phyloP scores from a whole-genome alignment of 148 eudicot species.

The Rhododendron ferrugineum region DNA sequence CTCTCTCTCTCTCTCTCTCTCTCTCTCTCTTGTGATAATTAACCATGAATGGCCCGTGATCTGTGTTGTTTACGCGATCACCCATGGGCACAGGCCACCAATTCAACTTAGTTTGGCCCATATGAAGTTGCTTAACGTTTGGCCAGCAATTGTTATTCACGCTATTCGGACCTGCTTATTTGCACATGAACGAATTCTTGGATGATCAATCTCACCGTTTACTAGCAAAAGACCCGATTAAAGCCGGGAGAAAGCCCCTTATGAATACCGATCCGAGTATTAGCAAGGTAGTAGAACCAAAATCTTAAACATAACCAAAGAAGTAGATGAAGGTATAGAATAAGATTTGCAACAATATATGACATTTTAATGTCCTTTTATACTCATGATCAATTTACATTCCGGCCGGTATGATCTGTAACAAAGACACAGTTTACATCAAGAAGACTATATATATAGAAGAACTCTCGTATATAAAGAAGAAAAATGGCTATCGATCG shows the following conservation, averaged over 20 bases:
- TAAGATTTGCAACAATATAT: background rate
- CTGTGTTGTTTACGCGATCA: background rate
- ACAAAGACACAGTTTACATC: background rate
- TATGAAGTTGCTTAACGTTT: too few species aligned
- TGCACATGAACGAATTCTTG: background rate
- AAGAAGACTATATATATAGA: background rate
- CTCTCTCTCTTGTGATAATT: background rate
- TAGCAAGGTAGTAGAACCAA: background rate
- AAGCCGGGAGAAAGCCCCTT: background rate
- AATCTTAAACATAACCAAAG: background rate
- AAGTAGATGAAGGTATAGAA: background rate
- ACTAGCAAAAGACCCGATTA: background rate
- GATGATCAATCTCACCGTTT: background rate
- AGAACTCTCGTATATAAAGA: background rate
- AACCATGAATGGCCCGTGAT: background rate
- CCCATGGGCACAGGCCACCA: background rate
- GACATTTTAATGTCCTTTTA: background rate
- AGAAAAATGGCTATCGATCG: background rate
- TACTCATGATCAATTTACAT: constrained; percentile 7
- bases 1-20: constrained; percentile 1
- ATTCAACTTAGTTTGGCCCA: background rate
- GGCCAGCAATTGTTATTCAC: too few species aligned
- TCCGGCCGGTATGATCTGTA: background rate
- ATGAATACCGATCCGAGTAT: background rate
- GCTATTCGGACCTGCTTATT: background rate